Evolutionary conservation across 352 stramenopile species (phyloP).

Genomic region (Phytophthora colocasiae): DNA sequence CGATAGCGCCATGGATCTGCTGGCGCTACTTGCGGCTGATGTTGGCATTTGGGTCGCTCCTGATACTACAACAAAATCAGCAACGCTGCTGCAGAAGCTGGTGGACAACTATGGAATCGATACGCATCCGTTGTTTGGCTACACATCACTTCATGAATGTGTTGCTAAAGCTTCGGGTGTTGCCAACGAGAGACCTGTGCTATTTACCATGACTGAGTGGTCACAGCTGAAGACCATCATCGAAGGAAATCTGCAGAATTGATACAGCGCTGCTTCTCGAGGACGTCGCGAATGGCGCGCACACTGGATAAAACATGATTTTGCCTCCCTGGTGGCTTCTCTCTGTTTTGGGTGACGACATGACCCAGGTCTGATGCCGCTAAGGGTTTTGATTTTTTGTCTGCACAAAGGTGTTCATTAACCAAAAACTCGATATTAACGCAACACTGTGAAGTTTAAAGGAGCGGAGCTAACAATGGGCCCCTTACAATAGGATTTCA

Average conservation of each 20-base stretch:
- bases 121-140: constrained; percentile 33
- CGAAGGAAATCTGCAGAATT: neutral
- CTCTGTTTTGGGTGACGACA: no score
- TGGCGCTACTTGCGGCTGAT: constrained; percentile 70
- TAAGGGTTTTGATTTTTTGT: no score
- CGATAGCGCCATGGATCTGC: constrained; percentile 72
- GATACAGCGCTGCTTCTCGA: neutral
- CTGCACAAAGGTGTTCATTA: constrained; percentile 7
- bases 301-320: no score
- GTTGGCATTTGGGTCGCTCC: constrained; percentile 55
- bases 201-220: constrained; percentile 37
- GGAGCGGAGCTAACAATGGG: constrained; percentile 24
- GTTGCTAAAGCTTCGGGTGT: neutral
- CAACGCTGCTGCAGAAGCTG: constrained; percentile 28
- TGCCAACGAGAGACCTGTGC: constrained; percentile 21
- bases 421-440: constrained; percentile 31
- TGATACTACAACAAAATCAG: constrained; percentile 2
- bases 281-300: no score
- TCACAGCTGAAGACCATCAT: constrained; percentile 21
- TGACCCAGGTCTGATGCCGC: no score
- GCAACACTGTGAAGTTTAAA: constrained; percentile 27
- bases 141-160: constrained; percentile 25
- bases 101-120: constrained; percentile 44
- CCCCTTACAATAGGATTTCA: constrained; percentile 86
- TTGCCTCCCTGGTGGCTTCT: no score